Conservation (phyloP, 108 stramenopile species). For the Cylindrotheca closterium region DNA sequence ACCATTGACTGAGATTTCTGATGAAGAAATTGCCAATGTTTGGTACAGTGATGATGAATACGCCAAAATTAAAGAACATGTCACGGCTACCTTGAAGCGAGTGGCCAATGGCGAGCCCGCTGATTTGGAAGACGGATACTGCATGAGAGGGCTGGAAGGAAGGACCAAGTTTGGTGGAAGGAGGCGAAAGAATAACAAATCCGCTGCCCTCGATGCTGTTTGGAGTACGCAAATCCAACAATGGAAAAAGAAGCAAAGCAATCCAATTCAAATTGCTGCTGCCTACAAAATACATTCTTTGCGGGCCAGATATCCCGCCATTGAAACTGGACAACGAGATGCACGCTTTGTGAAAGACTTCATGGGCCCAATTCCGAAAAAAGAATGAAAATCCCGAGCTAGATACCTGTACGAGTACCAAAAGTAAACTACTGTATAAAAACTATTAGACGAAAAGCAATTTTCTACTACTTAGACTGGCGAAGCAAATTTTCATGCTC, state of each 20-base stretch:
- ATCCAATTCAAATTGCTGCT: constrained; percentile 16
- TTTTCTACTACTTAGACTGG: no score
- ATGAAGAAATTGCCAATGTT: constrained; percentile 14
- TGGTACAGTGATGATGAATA: constrained; percentile 31
- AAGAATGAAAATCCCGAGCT: no score
- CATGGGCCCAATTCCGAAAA: background rate
- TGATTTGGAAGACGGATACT: constrained; percentile 5
- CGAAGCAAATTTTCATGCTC: no score
- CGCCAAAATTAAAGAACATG: constrained; percentile 18
- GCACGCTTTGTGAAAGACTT: constrained; percentile 12
- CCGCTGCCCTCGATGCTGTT: constrained; percentile 16
- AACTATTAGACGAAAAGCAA: no score
- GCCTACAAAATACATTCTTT: constrained; percentile 20
- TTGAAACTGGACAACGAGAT: constrained; percentile 6
- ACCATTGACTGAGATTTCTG: constrained; percentile 8
- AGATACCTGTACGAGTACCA: no score
- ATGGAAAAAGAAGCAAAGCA: constrained; percentile 18
- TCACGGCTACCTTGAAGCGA: constrained; percentile 9
- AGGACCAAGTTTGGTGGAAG: constrained; percentile 23
- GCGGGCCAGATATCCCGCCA: constrained; percentile 17
- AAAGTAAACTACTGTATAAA: no score
- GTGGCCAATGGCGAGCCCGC: constrained; percentile 9
- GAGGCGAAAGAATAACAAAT: constrained; percentile 22
- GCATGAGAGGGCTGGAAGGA: constrained; percentile 20
- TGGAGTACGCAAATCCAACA: constrained; percentile 16